Base-by-base conservation (phyloP, 176 grass and related monocot genomes). In the Paspalum vaginatum region DNA sequence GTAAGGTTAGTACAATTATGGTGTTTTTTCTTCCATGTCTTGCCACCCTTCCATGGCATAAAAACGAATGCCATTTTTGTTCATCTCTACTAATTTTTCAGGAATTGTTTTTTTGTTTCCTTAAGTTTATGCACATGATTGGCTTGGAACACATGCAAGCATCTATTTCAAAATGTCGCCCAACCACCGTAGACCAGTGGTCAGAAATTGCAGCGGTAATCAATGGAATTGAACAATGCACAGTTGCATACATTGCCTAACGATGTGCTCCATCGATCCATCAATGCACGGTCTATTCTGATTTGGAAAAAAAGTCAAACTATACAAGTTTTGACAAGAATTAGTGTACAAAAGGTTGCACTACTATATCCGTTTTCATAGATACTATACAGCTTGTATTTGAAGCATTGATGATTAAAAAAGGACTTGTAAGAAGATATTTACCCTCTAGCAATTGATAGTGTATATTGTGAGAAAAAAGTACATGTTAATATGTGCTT, bases 131-230 rank as follows among this genome's bases (percentile, higher is more conserved):
- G 57, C 55, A 27, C n/a, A 75, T 58, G 38, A 61, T 76, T 27
- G 15, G n/a, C 14, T 76, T 61, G 40, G 42, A 74, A 42, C 20
- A 56, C n/a, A 15, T 41, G 25, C 16, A 21, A 39, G 17, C 56
- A 61, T 76, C 41, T 47, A 27, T n/a, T 77, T 77, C 74, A 77
- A 77, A 77, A 39, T 78, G 27, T 38, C 59, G 17, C 51, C 58
- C 44, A 64, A 38, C 15, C n/a, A 61, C 44, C 59, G 13, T 14
- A 64, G 59, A 43, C 38, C 54, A 45, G 21, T 59, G 20, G 7
- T 59, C 74, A 61, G 13, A 37, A 77, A 48, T 12, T 62, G 44
- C 75, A n/a, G 75, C 11, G 26, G 41, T 38, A 63, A 60, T 62
- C 41, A 47, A 61, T 61, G 74, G 8, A 18, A 48, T 62, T 62